phyloP scores from a whole-genome alignment of 805 yeast species.

The Suhomyces prunicola region DNA sequence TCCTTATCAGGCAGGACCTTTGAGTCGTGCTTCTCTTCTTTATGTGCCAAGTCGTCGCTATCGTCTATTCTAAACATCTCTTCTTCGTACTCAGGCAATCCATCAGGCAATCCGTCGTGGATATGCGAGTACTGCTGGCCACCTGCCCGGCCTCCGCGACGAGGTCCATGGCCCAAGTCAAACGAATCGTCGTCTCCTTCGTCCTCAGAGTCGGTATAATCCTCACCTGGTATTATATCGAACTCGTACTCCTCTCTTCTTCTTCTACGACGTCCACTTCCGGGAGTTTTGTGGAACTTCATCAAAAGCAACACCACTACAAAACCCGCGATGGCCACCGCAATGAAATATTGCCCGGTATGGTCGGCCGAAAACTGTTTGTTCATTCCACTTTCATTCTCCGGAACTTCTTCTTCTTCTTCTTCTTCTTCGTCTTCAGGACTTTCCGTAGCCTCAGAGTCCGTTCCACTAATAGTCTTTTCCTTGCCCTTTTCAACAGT shows the following conservation, averaged over 20 bases:
- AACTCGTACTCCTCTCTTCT: slow-evolving; percentile 72
- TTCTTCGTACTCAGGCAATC: slow-evolving; percentile 36
- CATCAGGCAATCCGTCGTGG: slow-evolving; percentile 33
- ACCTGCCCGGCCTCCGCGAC: not conserved
- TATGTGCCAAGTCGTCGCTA: slow-evolving; percentile 31
- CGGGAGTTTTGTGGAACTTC: slow-evolving; percentile 42
- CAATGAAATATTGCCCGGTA: slow-evolving; percentile 60
- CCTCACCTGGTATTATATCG: slow-evolving; percentile 72
- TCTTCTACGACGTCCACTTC: slow-evolving; percentile 45
- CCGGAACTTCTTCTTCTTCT: slow-evolving; percentile 14
- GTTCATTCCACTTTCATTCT: slow-evolving; percentile 34
- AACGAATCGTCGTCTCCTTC: slow-evolving; percentile 30
- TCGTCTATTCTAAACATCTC: slow-evolving; percentile 41
- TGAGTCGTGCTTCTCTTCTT: not conserved
- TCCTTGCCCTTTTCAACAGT: not conserved
- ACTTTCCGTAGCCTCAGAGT: not conserved
- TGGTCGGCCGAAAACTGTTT: slow-evolving; percentile 39
- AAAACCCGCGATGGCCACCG: slow-evolving; percentile 59
- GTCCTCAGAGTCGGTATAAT: slow-evolving; percentile 41
- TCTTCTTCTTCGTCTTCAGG: slow-evolving; percentile 2
- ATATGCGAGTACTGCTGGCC: not conserved
- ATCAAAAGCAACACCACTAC: slow-evolving; percentile 43
- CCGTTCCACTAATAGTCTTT: not conserved
- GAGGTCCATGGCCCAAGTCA: slow-evolving; percentile 25
- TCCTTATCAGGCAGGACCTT: not conserved